A percentile compares a stretch with the other conserved stretches of the same genome.
These are phyloP conservation scores for Hyphopichia buzzinii DNA, from an alignment of 1,139 yeast species.

Conservation along the genomic window DNA sequence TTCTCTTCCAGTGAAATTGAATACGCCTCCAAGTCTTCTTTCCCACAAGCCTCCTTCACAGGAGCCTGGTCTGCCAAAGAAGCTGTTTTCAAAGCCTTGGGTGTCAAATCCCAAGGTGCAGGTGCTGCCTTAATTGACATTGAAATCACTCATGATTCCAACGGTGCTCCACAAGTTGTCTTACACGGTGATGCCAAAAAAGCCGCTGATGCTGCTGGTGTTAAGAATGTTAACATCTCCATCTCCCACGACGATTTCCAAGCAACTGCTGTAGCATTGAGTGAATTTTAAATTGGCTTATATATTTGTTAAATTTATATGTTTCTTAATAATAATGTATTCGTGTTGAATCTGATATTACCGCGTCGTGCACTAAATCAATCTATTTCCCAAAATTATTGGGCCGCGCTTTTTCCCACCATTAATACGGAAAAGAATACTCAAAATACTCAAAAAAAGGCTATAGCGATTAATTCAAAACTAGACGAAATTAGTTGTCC, in stretches of 20 bases:
- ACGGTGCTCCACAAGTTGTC: slow-evolving; percentile 80
- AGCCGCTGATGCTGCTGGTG: slow-evolving; percentile 71
- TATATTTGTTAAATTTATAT: too few relatives aligned
- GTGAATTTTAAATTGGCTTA: slow-evolving; percentile 54
- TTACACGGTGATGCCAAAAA: slow-evolving; percentile 73
- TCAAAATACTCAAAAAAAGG: too few relatives aligned
- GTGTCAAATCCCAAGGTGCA: slow-evolving; percentile 87
- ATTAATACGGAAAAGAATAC: too few relatives aligned
- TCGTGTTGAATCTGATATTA: too few relatives aligned
- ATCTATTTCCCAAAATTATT: not conserved
- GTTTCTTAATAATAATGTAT: not conserved
- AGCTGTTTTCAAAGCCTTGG: slow-evolving; percentile 95
- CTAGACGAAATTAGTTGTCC: too few relatives aligned
- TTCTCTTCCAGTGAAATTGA: slow-evolving; percentile 77
- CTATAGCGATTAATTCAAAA: too few relatives aligned
- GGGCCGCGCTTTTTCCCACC: too few relatives aligned
- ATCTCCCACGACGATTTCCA: slow-evolving; percentile 96
- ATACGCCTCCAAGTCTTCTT: slow-evolving; percentile 72
- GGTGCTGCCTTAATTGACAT: slow-evolving; percentile 92
- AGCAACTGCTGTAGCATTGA: slow-evolving; percentile 95
- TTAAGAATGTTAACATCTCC: slow-evolving; percentile 74
- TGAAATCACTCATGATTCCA: slow-evolving; percentile 72
- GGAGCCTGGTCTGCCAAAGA: slow-evolving; percentile 99
- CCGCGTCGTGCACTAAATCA: too few relatives aligned
- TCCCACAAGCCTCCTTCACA: slow-evolving; percentile 86